A percentile compares a stretch with the other conserved stretches of the same genome.
phyloP scores from a whole-genome alignment of 2,329 filamentous ascomycete species.

The Colletotrichum sp. region DNA sequence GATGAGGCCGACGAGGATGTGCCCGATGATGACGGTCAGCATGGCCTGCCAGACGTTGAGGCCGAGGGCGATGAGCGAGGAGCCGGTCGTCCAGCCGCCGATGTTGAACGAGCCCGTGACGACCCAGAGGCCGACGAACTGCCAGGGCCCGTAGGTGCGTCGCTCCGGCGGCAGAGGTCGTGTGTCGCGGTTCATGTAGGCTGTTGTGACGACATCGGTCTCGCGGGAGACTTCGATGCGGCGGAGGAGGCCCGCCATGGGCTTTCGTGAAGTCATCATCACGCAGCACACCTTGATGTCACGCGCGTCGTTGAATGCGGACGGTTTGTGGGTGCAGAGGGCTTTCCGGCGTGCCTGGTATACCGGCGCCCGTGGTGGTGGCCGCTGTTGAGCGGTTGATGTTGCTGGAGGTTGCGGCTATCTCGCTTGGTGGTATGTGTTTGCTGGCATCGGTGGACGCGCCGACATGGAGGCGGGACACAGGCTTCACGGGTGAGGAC shows the following conservation, averaged over 20 bases:
- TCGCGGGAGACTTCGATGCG: constrained; percentile 28
- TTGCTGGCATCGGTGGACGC: background rate
- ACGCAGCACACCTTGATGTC: background rate
- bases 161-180: constrained; percentile 31
- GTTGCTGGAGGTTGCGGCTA: background rate
- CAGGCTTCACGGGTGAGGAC: background rate
- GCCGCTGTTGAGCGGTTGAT: background rate
- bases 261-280: background rate
- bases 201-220: constrained; percentile 25
- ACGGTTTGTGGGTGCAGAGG: background rate
- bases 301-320: background rate
- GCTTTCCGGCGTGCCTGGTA: background rate
- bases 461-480: background rate
- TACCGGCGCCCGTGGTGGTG: background rate
- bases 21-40: constrained; percentile 28
- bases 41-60: constrained; percentile 32
- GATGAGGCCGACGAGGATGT: constrained; percentile 27
- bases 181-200: constrained; percentile 32
- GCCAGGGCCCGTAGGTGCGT: constrained; percentile 34
- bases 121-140: constrained; percentile 36
- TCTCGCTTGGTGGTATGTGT: background rate
- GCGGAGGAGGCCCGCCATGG: constrained; percentile 8
- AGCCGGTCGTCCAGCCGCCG: constrained; percentile 36
- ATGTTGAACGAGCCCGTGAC: constrained; percentile 37
- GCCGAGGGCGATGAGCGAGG: constrained; percentile 29